Evolutionary conservation across 306 rosid genomes (phyloP).

Genomic region (Datisca glomerata): DNA sequence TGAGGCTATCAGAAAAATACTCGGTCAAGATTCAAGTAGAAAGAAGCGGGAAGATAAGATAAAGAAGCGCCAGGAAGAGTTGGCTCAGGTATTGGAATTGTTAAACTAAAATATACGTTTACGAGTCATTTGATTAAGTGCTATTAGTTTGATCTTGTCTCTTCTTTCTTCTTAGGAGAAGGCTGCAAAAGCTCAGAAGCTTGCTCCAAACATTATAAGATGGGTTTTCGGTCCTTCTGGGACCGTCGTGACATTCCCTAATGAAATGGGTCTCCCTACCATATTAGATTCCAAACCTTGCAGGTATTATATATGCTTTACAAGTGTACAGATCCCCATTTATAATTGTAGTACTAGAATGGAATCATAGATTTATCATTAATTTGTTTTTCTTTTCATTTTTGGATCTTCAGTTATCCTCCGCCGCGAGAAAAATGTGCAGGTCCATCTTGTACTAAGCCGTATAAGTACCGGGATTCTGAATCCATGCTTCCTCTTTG

Average conservation of each 20-base stretch:
- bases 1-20: conserved; percentile 91
- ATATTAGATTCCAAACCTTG: conserved; percentile 34
- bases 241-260: conserved; percentile 55
- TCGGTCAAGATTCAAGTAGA: conserved; percentile 91
- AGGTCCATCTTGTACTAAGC: conserved; percentile 66
- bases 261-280: conserved; percentile 75
- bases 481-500: conserved; percentile 82
- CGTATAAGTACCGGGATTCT: conserved; percentile 81
- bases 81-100: conserved; percentile 58
- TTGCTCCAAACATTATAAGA: conserved; percentile 59
- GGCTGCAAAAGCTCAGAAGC: conserved; percentile 60
- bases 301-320: conserved; percentile 16
- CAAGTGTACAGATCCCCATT: too few species aligned
- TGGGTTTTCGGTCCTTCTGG: conserved; percentile 63
- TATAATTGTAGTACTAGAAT: too few species aligned
- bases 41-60: conserved; percentile 85
- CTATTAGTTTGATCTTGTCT: conserved; percentile 1
- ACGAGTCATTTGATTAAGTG: neutral
- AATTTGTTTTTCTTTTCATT: neutral
- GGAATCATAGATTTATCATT: too few species aligned
- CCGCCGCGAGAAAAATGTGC: conserved; percentile 77
- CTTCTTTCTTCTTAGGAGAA: conserved; percentile 43
- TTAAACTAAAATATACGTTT: neutral
- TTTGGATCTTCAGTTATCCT: conserved; percentile 60
- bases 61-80: conserved; percentile 84